Evolutionary conservation across 78 protist genomes (phyloP).

Genomic region (Carpediemonas membranifera): DNA sequence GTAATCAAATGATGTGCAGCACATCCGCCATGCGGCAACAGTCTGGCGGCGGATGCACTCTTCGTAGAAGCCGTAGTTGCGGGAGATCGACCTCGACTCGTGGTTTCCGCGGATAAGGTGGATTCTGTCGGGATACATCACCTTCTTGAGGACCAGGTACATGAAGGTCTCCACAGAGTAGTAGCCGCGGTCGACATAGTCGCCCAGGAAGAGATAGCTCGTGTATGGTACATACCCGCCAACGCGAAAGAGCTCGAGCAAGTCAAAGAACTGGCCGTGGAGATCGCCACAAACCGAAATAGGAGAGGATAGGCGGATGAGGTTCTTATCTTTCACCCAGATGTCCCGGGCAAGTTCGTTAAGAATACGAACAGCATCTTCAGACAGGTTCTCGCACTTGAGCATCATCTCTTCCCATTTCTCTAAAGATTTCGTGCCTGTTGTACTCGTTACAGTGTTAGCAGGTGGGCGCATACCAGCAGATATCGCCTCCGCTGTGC

Average conservation of each 20-base stretch:
- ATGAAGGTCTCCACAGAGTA: slow-evolving; percentile 49
- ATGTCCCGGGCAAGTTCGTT: no score
- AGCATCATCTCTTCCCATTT: no score
- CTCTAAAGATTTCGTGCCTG: no score
- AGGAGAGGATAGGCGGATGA: slow-evolving; percentile 15
- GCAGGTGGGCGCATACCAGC: no score
- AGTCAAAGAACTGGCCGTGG: slow-evolving; percentile 25
- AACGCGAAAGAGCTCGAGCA: slow-evolving; percentile 13
- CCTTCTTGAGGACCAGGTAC: slow-evolving; percentile 46
- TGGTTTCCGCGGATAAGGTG: slow-evolving; percentile 58
- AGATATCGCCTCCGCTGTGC: no score
- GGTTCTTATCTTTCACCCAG: not conserved
- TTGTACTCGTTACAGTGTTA: no score
- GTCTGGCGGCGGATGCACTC: slow-evolving; percentile 29
- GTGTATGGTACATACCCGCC: slow-evolving; percentile 11
- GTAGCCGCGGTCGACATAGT: slow-evolving; percentile 55
- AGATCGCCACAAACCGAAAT: slow-evolving; percentile 14
- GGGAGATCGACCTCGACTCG: slow-evolving; percentile 51
- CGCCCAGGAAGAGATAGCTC: slow-evolving; percentile 10
- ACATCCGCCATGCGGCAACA: slow-evolving; percentile 1
- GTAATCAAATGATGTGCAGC: not conserved
- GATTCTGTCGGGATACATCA: slow-evolving; percentile 5
- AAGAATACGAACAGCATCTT: no score
- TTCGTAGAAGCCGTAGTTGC: slow-evolving; percentile 53
- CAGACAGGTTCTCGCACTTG: no score